These are phyloP conservation scores for Mentha longifolia DNA, from an alignment of 257 asterid genomes.

Conservation along the genomic window DNA sequence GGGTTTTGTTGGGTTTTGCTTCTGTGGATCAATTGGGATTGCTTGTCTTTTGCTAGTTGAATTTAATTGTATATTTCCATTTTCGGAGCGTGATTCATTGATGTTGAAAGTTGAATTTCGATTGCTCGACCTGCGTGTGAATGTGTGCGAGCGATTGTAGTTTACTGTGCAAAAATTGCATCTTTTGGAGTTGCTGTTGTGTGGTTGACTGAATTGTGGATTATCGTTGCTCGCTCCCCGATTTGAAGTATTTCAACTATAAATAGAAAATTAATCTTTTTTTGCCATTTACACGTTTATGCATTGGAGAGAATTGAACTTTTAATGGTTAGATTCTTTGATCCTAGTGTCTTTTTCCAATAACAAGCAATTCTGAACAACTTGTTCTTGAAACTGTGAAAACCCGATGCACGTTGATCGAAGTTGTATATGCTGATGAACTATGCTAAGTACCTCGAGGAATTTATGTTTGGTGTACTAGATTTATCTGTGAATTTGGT, in stretches of 20 bases:
- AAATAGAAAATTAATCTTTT: background rate
- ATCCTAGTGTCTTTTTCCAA: background rate
- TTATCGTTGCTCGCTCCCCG: conserved; percentile 8
- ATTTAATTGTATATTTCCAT: background rate
- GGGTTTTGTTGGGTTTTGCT: conserved; percentile 12
- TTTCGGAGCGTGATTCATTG: conserved; percentile 13
- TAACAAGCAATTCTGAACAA: background rate
- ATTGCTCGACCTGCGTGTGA: conserved; percentile 19
- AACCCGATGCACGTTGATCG: conserved; percentile 8
- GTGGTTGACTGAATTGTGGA: background rate
- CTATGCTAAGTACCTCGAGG: background rate
- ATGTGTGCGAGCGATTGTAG: conserved; percentile 24
- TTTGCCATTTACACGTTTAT: background rate
- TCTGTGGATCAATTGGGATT: conserved; percentile 20
- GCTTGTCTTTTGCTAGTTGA: conserved; percentile 10
- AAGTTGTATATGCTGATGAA: background rate
- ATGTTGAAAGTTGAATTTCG: conserved; percentile 25
- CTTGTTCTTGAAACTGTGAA: background rate
- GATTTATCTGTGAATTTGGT: background rate
- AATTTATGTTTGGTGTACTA: background rate
- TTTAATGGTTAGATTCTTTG: background rate
- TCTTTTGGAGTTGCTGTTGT: background rate
- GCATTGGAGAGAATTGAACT: background rate
- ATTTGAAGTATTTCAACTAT: conserved; percentile 11
- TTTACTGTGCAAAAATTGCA: background rate